Percentiles rank a stretch among this genome's conserved stretches.
Evolutionary conservation across 2,329 filamentous ascomycete species (phyloP).

Genomic region (Pseudocercospora crystallina): DNA sequence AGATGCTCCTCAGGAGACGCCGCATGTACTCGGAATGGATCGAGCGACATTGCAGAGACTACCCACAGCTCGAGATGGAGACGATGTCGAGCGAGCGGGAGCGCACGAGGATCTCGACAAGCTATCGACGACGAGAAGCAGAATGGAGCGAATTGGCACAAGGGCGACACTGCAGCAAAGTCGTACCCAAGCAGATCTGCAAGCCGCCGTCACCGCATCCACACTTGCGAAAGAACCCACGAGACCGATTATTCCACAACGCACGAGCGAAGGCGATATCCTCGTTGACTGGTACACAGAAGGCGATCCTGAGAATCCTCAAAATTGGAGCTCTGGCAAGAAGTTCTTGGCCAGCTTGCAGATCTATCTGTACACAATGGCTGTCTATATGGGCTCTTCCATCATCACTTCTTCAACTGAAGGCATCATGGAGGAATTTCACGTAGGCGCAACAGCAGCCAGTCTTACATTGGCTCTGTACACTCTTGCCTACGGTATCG

Average conservation of each 20-base stretch:
- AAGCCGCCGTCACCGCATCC: slow-evolving; percentile 38
- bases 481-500: slow-evolving; percentile 10
- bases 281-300: slow-evolving; percentile 51
- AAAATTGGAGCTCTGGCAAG: slow-evolving; percentile 33
- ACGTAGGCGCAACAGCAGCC: slow-evolving; percentile 54
- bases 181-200: slow-evolving; percentile 41
- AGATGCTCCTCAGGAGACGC: slow-evolving; percentile 1
- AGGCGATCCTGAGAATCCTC: slow-evolving; percentile 32
- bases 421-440: slow-evolving; percentile 56
- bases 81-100: slow-evolving; percentile 8
- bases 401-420: slow-evolving; percentile 50
- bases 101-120: slow-evolving; percentile 25
- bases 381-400: slow-evolving; percentile 54
- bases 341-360: slow-evolving; percentile 38
- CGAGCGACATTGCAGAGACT: slow-evolving; percentile 15
- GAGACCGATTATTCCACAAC: slow-evolving; percentile 47
- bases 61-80: slow-evolving; percentile 17
- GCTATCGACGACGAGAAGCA: slow-evolving; percentile 17
- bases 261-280: slow-evolving; percentile 52
- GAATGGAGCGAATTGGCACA: slow-evolving; percentile 36
- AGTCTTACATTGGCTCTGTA: slow-evolving; percentile 62
- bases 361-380: slow-evolving; percentile 58
- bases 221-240: slow-evolving; percentile 37
- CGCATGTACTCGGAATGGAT: slow-evolving; percentile 2
- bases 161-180: slow-evolving; percentile 38